Evolutionary conservation across 768 basidiomycete species (phyloP), one percentile per base, ranked within the genome.

Genomic region (Suillus alpinus): DNA sequence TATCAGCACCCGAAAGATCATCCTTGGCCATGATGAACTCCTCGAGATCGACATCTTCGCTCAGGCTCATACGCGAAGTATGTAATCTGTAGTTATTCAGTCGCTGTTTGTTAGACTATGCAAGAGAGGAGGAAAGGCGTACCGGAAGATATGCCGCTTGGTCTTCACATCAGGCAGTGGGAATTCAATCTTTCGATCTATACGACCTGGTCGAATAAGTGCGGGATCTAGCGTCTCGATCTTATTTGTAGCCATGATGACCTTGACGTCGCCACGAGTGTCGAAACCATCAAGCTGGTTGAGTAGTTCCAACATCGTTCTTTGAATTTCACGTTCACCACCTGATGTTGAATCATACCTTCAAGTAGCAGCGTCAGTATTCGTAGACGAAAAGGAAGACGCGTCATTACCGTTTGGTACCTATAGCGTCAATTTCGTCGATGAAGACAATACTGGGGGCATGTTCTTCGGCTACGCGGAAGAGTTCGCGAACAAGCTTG

Each of bases 221-320:
- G 97, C 97, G 58, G 97, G 97, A 75, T 99, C 97, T 32, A 99
- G 84, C 3, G 94, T 88, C 73, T 98, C 96, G 68, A 99, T 99
- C 77, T 84, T 88, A 78, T 99, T 99, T 6, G 97, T 99, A 13
- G 97, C 97, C 97, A 98, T 98, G 74, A 99, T 98, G 66, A 99
- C 96, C 77, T 98, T 99, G 61, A 99, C 95, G 71, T 98, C 97
- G n/a, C 96, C 96, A 59, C 95, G 88, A 6, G 95, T 95, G 72
- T 99, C 97, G 75, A 99, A 98, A n/a, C 97, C 97, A 68, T 99
- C 97, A 43, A 99, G 83, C 76, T 99, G 97, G 73, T 99, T 99
- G 56, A 99, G 85, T 53, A 99, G 83, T 73, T 99, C 97, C 77
- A 98, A 82, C 97, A 99, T 98, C 16, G 97, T 99, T 61, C 97